Percentiles rank a stretch among this genome's conserved stretches.
phyloP scores from a whole-genome alignment of 495 filamentous ascomycete genomes.

The Daldinia concentrica region DNA sequence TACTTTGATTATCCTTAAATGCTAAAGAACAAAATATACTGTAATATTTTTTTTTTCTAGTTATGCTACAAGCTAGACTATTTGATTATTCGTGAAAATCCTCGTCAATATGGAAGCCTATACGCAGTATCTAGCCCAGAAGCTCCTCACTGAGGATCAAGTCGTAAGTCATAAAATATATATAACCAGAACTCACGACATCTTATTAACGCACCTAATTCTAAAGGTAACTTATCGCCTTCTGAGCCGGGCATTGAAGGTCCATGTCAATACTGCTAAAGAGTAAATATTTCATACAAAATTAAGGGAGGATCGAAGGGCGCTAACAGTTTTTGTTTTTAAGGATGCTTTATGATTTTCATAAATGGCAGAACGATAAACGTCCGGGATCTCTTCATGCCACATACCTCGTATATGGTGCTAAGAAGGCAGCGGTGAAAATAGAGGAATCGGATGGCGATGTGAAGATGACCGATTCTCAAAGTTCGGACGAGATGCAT shows the following conservation, averaged over 20 bases:
- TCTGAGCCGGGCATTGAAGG: constrained; percentile 78
- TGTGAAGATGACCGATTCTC: constrained; percentile 73
- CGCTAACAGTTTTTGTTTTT: neutral
- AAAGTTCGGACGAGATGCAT: constrained; percentile 34
- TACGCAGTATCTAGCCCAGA: constrained; percentile 75
- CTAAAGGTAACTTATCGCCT: constrained; percentile 83
- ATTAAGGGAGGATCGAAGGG: neutral
- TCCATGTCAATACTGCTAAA: constrained; percentile 86
- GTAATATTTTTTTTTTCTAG: neutral
- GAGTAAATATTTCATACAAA: constrained; percentile 58
- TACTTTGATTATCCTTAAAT: neutral
- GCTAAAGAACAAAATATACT: neutral
- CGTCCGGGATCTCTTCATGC: constrained; percentile 80
- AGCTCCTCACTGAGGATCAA: constrained; percentile 78
- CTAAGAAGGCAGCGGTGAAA: constrained; percentile 44
- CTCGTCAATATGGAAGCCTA: constrained; percentile 62
- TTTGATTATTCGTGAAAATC: neutral
- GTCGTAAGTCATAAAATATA: constrained; percentile 62
- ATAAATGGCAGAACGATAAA: constrained; percentile 79
- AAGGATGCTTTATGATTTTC: constrained; percentile 93
- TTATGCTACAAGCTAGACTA: neutral
- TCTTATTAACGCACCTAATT: constrained; percentile 9
- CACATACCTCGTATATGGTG: constrained; percentile 85
- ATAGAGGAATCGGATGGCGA: constrained; percentile 66
- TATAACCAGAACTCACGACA: neutral